Base-by-base conservation (phyloP, 176 grass and related monocot species). In the Phyllostachys edulis region DNA sequence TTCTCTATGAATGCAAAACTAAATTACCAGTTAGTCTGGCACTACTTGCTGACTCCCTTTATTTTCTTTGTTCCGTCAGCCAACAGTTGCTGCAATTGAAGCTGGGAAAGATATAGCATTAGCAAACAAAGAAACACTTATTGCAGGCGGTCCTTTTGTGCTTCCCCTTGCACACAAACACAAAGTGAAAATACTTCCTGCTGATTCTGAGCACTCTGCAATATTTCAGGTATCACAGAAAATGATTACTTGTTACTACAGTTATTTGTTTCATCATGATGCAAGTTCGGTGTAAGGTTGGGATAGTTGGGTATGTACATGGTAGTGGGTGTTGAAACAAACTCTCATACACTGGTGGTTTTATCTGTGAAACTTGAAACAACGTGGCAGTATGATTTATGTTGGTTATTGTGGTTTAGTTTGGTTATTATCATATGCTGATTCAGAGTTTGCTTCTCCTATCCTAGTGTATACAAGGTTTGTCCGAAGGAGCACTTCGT, bases 171-270 rank as follows among this genome's bases (percentile, higher is more conserved):
- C 97, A 32, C 93, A 91, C 36, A 99, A 96, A 59, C 91, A 99
- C 65, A 99, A 99, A 60, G 97, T 99, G 54, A 99, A 99, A 59
- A 96, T 99, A 78, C 93, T 99, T 82, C 97, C 97, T 55, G 96
- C 96, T 79, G 96, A 99, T 99, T 99, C 96, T 78, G 96, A 99
- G 79, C 96, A 99, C 85, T 96, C 93, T 84, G 96, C 96, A 51
- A 96, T 99, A 89, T 99, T 99, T 80, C 96, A 99, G 96, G 96
- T 99, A 93, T 32, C 21, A 71, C 47, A 75, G 10, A 73, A 76
- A 84, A 18, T 17, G 36, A 54, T 79, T 73, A 52, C 32, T 69
- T 75, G 18, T 79, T 74, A 13, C 80, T 63, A 8, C 50, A 63
- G 10, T 49, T 32, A 54, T 24, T 27, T 51, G 4, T 82, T 82